Evolutionary conservation across 192 early-diverging fungal genomes (phyloP).

Genomic region (Podila epicladia): DNA sequence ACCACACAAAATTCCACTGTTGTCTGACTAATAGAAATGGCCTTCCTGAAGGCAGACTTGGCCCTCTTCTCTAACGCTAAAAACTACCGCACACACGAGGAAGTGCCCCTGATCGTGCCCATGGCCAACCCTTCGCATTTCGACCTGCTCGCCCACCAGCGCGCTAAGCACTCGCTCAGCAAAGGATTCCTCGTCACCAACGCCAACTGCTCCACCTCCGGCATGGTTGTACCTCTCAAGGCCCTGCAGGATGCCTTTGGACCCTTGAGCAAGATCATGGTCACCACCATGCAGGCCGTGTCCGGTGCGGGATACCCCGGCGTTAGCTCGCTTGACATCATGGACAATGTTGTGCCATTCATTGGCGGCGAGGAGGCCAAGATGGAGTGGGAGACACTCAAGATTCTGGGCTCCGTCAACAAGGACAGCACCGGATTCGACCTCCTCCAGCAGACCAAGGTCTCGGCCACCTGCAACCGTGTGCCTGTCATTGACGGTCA

Average conservation of each 20-base stretch:
- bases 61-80: constrained; percentile 97
- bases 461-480: constrained; percentile 96
- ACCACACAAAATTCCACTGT: too few relatives aligned
- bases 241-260: constrained; percentile 94
- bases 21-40: constrained; percentile 69
- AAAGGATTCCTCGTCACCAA: constrained; percentile 96
- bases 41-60: constrained; percentile 87
- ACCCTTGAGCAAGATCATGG: constrained; percentile 80
- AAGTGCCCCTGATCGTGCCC: constrained; percentile 94
- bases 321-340: constrained; percentile 92
- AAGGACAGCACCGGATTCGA: constrained; percentile 60
- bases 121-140: constrained; percentile 92
- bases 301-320: constrained; percentile 99
- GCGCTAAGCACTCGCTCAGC: constrained; percentile 61
- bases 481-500: constrained; percentile 98
- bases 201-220: constrained; percentile 99
- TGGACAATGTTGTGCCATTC: constrained; percentile 95
- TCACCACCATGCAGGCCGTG: constrained; percentile 95
- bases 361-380: constrained; percentile 97
- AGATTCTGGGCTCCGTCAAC: constrained; percentile 86
- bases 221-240: constrained; percentile 89
- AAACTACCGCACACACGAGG: constrained; percentile 91
- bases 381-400: constrained; percentile 93
- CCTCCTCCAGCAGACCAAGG: constrained; percentile 66
- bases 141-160: constrained; percentile 81